Evolutionary conservation across 495 filamentous ascomycete species (phyloP).

Genomic region (Talaromyces adpressus): DNA sequence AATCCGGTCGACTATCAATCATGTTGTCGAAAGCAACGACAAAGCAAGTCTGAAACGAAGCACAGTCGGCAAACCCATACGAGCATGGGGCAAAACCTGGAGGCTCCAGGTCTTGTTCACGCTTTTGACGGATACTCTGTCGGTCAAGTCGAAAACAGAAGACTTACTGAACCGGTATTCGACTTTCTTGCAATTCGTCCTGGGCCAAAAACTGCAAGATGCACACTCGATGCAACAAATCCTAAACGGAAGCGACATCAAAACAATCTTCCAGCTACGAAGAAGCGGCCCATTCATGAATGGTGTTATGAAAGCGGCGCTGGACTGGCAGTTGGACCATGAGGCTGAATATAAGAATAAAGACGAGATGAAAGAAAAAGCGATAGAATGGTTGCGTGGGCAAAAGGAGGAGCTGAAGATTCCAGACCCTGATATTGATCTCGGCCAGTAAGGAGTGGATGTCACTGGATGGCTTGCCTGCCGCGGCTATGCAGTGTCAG

Average conservation of each 20-base stretch:
- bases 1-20: not conserved
- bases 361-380: not conserved
- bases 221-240: not conserved
- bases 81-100: constrained; percentile 1
- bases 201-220: not conserved
- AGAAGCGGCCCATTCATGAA: not conserved
- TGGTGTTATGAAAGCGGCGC: not conserved
- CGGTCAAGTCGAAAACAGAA: not conserved
- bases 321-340: constrained; percentile 4
- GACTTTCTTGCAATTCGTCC: not conserved
- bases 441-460: not conserved
- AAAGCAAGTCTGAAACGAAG: not conserved
- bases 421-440: not conserved
- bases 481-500: not conserved
- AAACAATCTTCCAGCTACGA: not conserved
- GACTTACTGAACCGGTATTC: not conserved
- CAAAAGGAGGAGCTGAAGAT: not conserved
- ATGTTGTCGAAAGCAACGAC: not conserved
- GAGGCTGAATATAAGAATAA: not conserved
- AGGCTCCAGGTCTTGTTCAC: not conserved
- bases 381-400: not conserved
- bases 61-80: not conserved
- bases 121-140: not conserved
- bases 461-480: not conserved
- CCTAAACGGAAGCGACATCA: not conserved